Evolutionary conservation across 2,329 filamentous ascomycete species (phyloP), one percentile per base, ranked within the genome.

Genomic region (Fusarium abutilonis): DNA sequence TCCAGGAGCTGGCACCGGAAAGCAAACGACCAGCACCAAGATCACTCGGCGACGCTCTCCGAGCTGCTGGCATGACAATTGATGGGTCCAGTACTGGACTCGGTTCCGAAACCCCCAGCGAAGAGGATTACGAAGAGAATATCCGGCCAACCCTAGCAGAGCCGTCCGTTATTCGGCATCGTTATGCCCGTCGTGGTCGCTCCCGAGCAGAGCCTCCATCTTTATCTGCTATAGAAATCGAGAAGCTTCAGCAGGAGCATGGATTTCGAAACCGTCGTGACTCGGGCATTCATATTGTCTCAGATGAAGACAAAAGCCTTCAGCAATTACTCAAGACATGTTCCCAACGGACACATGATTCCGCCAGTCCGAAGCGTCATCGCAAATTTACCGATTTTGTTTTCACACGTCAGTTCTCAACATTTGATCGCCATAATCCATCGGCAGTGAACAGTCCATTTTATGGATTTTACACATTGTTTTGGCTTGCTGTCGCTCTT

Each of bases 381-480:
- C 58, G 65, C 58, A 73, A 74, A 62, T 77, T 83, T 38, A 75
- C 76, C 11, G 78, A 81, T 49, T 77, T 91, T 40, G 84, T 91
- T 47, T 93, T 93, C 71, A 92, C 89, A 0, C 81, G 85, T 21
- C 87, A 89, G 59, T 90, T 92, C 68, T 90, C 89, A 6, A 83
- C 88, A 0, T 93, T 93, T 72, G 90, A 93, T 73, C 82, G 88
- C 10, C 86, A 90, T 63, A 93, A 92, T 69, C 80, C 83, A 6
- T 77, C 78, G 1, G 84, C 85, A 2, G 82, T 84, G 4, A 86
- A 88, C 43, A 91, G 87, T 38, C 87, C 88, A 0, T 93, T 93
- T 68, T 86, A 90, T 71, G 91, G 91, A 28, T 93, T 93, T 77
- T 93, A 91, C 70, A 90, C 88, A 0, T 78, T 94, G 1, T 92